phyloP scores from a whole-genome alignment of 177 flowering plant genomes.

The Vitis hybrid region DNA sequence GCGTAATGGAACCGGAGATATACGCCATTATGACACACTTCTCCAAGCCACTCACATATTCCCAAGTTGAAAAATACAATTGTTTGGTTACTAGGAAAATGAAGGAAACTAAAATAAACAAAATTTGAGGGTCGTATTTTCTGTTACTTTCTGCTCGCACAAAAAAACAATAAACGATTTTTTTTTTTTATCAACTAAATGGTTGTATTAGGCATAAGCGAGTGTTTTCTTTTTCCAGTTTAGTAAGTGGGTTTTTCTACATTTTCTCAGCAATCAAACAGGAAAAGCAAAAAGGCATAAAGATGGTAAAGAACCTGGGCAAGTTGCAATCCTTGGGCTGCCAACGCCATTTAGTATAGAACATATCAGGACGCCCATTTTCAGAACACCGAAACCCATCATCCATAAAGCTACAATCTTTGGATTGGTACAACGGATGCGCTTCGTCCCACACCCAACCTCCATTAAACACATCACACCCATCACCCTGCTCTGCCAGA shows the following conservation, averaged over 20 bases:
- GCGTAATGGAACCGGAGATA: no score
- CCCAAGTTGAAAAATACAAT: no score
- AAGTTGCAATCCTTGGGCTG: constrained; percentile 84
- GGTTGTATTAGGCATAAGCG: no score
- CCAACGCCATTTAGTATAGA: constrained; percentile 95
- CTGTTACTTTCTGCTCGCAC: no score
- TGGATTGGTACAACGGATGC: constrained; percentile 70
- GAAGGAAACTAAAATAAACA: no score
- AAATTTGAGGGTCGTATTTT: no score
- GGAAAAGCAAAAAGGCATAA: background rate
- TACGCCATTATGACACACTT: no score
- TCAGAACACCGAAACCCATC: constrained; percentile 79
- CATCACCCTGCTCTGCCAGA: constrained; percentile 32
- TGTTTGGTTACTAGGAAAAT: no score
- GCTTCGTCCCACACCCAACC: constrained; percentile 86
- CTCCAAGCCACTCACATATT: no score
- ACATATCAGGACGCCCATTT: constrained; percentile 75
- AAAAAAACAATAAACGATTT: no score
- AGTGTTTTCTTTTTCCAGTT: no score
- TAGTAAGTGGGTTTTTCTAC: background rate
- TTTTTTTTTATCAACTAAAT: no score
- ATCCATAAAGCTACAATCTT: constrained; percentile 64
- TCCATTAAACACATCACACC: constrained; percentile 71
- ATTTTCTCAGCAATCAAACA: constrained; percentile 13
- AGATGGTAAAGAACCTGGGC: constrained; percentile 63